Evolutionary conservation across 2,329 filamentous ascomycete species (phyloP), one percentile per base, ranked within the genome.

Genomic region (Fulvia fulva): DNA sequence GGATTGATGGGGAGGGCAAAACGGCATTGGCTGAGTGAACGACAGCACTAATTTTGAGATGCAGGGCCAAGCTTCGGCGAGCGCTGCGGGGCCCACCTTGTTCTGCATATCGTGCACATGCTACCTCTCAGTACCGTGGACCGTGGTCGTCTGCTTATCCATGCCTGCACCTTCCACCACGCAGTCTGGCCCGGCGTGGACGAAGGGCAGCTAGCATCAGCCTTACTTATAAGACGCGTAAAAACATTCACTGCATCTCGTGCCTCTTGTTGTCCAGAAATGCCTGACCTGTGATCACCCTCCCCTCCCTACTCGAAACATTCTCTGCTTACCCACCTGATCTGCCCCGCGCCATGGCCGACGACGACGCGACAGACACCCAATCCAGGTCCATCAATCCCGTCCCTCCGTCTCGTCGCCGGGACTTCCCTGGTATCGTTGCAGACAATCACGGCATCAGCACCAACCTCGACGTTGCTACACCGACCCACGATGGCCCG

Each of bases 401-500:
- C 25, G 34, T 53, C 1, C 30, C 50, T 32, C 43, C 28, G 16
- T 53, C 41, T 5, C 52, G 59, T 43, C 56, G 55, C 32, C 64
- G 67, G 51, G 56, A 57, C 16, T 62, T 58, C 44, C 63, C 61
- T 65, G 75, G 74, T 57, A 73, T 80, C 52, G 72, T 79, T 57
- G 60, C 67, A 41, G 37, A 41, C 32, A 61, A 57, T 51, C 77
- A 79, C 67, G 75, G 76, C 64, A 79, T 80, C 60, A 71, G 72
- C 47, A 71, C 83, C 58, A 77, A 81, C 66, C 67, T 82, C 45
- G 44, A 54, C 76, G 75, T 30, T 57, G 61, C 52, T 25, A 56
- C 37, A 25, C 65, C 70, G n/a, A 67, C 68, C 55, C 69, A 72
- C 41, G 71, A 73, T 55, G 68, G 70, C 47, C 71, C 73, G 14